Conservation (phyloP, 2,329 filamentous ascomycete genomes). For the Paracoccidioides lutzii region DNA sequence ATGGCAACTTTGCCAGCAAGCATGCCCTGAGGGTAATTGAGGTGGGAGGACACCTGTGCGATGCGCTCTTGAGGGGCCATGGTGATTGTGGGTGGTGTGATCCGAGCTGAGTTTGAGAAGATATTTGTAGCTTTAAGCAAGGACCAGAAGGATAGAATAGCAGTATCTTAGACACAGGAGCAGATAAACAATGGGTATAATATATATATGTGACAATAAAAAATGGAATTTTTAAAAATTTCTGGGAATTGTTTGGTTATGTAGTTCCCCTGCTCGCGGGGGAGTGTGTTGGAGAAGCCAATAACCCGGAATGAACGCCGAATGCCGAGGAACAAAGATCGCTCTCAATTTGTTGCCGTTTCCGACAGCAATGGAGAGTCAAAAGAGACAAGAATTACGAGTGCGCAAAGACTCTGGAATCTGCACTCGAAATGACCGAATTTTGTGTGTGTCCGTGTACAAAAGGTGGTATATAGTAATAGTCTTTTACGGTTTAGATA, state of each 20-base stretch:
- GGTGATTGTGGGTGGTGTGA: conserved; percentile 5
- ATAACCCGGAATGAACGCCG: not conserved
- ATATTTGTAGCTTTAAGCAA: not conserved
- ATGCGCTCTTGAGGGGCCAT: conserved; percentile 44
- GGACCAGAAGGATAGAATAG: not conserved
- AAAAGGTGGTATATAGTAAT: no score
- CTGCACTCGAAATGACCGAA: not conserved
- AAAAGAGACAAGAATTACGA: not conserved
- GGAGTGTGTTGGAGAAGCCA: not conserved
- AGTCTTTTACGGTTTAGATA: no score
- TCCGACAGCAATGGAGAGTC: not conserved
- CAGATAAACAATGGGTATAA: not conserved
- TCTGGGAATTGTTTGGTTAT: not conserved
- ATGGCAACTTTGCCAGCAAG: conserved; percentile 72
- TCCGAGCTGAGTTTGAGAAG: not conserved
- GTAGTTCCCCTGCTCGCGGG: not conserved
- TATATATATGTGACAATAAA: not conserved
- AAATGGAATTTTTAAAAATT: not conserved
- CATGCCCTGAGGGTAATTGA: conserved; percentile 71
- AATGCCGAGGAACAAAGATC: conserved; percentile 1
- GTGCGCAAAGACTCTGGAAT: not conserved
- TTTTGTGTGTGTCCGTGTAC: not conserved
- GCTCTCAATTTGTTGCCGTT: not conserved
- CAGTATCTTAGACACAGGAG: not conserved
- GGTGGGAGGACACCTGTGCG: conserved; percentile 60